phyloP scores from a whole-genome alignment of 768 basidiomycete genomes.

The Tulasnella calospora region DNA sequence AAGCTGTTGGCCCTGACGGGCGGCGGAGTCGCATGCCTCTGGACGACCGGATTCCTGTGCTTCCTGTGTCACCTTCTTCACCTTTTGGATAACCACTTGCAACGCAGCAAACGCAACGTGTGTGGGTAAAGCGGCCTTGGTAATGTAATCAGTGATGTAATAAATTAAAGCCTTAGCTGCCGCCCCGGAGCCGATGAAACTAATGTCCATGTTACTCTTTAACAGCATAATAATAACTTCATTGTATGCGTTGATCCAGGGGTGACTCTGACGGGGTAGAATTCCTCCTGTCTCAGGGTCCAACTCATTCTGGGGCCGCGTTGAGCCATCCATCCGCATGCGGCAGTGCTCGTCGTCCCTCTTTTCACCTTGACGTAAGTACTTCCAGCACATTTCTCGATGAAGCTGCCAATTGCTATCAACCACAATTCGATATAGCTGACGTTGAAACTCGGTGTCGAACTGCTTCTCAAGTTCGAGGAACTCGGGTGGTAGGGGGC shows the following conservation, averaged over 20 bases:
- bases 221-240: slow-evolving; percentile 38
- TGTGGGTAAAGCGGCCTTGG: slow-evolving; percentile 42
- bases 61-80: too few species aligned
- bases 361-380: neutral
- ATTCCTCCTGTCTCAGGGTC: slow-evolving; percentile 31
- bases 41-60: too few species aligned
- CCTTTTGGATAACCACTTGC: slow-evolving; percentile 34
- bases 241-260: slow-evolving; percentile 46
- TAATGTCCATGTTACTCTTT: slow-evolving; percentile 47
- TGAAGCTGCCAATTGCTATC: neutral
- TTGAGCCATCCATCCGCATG: neutral
- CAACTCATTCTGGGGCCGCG: slow-evolving; percentile 28
- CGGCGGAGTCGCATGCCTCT: too few species aligned
- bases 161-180: slow-evolving; percentile 43
- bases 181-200: slow-evolving; percentile 43
- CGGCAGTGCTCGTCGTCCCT: neutral
- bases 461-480: neutral
- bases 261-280: slow-evolving; percentile 36
- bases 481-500: too few species aligned
- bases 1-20: too few species aligned
- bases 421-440: neutral
- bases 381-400: neutral
- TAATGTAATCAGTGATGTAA: slow-evolving; percentile 51
- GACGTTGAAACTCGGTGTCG: neutral
- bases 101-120: slow-evolving; percentile 43